Evolutionary conservation across 257 asterid genomes (phyloP).

Genomic region (Ilex asprella): DNA sequence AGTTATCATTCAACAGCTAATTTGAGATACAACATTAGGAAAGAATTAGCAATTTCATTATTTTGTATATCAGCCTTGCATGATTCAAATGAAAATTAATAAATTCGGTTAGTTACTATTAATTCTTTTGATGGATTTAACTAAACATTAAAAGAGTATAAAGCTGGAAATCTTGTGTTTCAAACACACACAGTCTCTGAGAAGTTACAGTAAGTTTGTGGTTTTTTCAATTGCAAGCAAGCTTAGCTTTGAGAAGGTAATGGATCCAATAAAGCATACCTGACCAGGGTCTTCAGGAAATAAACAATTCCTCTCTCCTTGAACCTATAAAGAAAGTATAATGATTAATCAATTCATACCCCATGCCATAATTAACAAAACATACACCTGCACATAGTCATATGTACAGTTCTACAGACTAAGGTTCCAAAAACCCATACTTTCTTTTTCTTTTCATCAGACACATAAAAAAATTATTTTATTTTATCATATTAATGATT

Average conservation of each 20-base stretch:
- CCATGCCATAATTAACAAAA: constrained; percentile 5
- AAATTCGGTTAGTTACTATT: no score
- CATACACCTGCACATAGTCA: constrained; percentile 25
- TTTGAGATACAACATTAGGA: no score
- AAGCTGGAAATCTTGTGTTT: background rate
- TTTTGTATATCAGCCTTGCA: background rate
- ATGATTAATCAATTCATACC: constrained; percentile 18
- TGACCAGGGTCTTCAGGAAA: constrained; percentile 70
- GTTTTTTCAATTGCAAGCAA: no score
- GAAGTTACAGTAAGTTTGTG: no score
- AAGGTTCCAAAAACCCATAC: no score
- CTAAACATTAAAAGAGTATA: background rate
- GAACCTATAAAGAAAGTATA: constrained; percentile 30
- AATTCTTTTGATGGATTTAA: background rate
- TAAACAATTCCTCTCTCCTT: constrained; percentile 46
- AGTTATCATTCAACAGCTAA: no score
- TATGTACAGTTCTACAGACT: no score
- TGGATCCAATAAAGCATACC: constrained; percentile 36
- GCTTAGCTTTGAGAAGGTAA: constrained; percentile 6
- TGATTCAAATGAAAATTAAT: no score
- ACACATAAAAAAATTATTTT: no score
- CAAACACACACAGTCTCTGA: background rate
- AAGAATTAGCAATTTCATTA: background rate
- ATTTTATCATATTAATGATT: no score
- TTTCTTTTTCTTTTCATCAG: no score